These are phyloP conservation scores for Periconia sp. DNA, from an alignment of 2,329 filamentous ascomycete species.

Conservation along the genomic window DNA sequence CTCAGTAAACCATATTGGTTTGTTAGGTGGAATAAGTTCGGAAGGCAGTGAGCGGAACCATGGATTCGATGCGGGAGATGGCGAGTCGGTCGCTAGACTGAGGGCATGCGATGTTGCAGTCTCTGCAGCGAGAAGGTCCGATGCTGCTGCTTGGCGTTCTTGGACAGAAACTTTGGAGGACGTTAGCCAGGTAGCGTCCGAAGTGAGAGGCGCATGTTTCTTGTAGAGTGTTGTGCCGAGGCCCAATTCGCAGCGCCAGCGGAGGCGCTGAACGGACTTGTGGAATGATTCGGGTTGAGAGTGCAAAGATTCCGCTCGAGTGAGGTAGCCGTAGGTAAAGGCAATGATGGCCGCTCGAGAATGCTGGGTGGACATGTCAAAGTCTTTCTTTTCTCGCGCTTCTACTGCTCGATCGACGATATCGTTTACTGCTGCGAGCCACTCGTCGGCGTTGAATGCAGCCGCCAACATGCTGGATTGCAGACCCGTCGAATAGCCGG, in stretches of 20 bases:
- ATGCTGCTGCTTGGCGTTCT: slow-evolving; percentile 13
- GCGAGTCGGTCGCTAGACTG: slow-evolving; percentile 33
- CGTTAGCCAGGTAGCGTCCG: slow-evolving; percentile 16
- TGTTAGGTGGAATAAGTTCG: slow-evolving; percentile 41
- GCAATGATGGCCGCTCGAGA: slow-evolving; percentile 32
- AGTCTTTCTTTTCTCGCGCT: slow-evolving; percentile 21
- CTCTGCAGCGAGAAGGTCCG: slow-evolving; percentile 32
- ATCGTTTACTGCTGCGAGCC: slow-evolving; percentile 23
- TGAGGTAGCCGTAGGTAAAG: slow-evolving; percentile 40
- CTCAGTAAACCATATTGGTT: slow-evolving; percentile 33
- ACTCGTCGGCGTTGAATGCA: slow-evolving; percentile 20
- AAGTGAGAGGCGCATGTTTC: slow-evolving; percentile 11
- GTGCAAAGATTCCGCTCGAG: slow-evolving; percentile 33
- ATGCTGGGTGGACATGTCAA: slow-evolving; percentile 26
- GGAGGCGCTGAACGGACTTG: slow-evolving; percentile 30
- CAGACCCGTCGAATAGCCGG: slow-evolving; percentile 31
- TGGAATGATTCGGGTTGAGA: slow-evolving; percentile 25
- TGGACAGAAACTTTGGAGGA: too few relatives aligned
- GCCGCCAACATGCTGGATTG: slow-evolving; percentile 22
- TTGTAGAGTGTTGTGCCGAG: slow-evolving; percentile 28
- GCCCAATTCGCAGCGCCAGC: slow-evolving; percentile 37
- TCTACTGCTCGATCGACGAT: slow-evolving; percentile 27
- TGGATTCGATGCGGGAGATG: slow-evolving; percentile 31
- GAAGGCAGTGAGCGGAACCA: slow-evolving; percentile 37
- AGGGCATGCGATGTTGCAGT: slow-evolving; percentile 29